These are phyloP conservation scores for Tricholoma hemisulphureum DNA, from an alignment of 768 basidiomycete genomes.

Conservation along the genomic window DNA sequence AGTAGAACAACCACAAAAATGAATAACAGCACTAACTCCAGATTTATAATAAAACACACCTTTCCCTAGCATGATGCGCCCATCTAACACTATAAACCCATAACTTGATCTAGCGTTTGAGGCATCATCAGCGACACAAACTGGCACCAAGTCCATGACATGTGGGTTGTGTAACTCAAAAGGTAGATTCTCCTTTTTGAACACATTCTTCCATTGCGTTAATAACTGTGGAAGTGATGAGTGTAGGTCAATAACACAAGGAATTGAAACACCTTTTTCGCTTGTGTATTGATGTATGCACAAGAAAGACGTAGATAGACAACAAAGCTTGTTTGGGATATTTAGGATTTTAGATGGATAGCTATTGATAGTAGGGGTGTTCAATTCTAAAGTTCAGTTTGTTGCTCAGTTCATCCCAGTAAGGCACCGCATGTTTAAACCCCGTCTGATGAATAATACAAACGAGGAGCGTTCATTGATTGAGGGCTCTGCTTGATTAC, in stretches of 20 bases:
- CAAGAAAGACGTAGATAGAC: no score
- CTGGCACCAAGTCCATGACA: background rate
- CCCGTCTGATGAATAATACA: no score
- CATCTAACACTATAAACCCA: background rate
- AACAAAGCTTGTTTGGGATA: background rate
- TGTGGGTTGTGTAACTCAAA: background rate
- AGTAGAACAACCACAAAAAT: background rate
- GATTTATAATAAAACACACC: background rate
- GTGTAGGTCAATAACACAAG: no score
- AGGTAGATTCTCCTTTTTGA: background rate
- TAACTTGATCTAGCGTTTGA: background rate
- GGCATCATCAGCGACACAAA: background rate
- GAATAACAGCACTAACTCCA: background rate
- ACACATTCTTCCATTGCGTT: background rate
- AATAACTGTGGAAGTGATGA: no score
- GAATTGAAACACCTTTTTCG: no score
- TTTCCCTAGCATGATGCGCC: background rate
- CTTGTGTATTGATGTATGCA: no score
- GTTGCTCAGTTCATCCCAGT: no score
- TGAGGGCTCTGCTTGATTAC: no score
- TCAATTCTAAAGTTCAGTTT: no score
- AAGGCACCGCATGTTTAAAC: no score
- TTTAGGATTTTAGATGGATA: background rate
- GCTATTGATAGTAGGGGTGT: background rate
- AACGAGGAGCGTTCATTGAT: no score